Evolutionary conservation across 83 land plant species (phyloP).

Genomic region (Larix sibirica): DNA sequence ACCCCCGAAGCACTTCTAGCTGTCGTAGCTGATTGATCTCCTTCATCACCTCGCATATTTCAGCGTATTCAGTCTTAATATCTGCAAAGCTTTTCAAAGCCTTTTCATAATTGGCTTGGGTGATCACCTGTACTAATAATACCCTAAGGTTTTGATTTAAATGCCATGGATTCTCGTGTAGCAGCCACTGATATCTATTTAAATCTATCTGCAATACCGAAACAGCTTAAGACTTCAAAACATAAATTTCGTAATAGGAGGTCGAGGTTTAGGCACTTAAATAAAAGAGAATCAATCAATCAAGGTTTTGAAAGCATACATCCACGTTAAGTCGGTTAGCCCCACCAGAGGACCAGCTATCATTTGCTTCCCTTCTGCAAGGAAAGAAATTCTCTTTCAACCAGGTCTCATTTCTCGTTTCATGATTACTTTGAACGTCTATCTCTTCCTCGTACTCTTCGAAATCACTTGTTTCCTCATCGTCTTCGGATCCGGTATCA

Average conservation of each 20-base stretch:
- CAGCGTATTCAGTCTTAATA: slow-evolving; percentile 9
- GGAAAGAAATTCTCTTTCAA: slow-evolving; percentile 6
- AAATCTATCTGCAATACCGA: neutral
- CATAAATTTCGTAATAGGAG: too few relatives aligned
- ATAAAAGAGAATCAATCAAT: neutral
- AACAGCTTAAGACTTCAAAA: neutral
- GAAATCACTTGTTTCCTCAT: neutral
- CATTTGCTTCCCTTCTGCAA: neutral
- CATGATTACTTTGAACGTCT: neutral
- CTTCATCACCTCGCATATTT: slow-evolving; percentile 13
- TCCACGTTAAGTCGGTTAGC: neutral
- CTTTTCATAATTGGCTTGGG: neutral
- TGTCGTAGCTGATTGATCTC: slow-evolving; percentile 12
- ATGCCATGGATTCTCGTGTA: slow-evolving; percentile 8
- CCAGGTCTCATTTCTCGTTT: neutral
- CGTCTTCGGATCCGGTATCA: neutral
- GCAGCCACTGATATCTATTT: neutral
- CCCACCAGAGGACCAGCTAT: neutral
- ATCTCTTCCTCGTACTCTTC: neutral
- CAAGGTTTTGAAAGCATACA: neutral
- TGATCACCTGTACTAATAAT: neutral
- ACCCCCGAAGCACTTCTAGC: slow-evolving; percentile 10
- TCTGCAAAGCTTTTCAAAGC: slow-evolving; percentile 10
- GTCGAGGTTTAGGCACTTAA: too few relatives aligned
- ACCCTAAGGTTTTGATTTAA: slow-evolving; percentile 7